These are phyloP conservation scores for Mycena floridula DNA, from an alignment of 768 basidiomycete genomes.

Conservation along the genomic window DNA sequence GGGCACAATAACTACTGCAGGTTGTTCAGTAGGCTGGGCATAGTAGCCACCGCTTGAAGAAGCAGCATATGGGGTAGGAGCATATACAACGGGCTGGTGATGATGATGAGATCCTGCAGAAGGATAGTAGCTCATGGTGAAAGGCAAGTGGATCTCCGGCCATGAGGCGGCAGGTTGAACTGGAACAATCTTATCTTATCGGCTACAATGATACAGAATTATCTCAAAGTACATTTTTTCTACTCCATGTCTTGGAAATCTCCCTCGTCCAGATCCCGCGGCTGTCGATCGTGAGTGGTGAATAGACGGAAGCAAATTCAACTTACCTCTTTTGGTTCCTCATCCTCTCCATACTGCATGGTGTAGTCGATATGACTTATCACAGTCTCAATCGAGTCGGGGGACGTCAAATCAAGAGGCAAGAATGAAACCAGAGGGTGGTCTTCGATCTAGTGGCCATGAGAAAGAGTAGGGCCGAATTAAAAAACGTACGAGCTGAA, in stretches of 20 bases:
- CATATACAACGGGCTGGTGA: slow-evolving; percentile 7
- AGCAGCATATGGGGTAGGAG: slow-evolving; percentile 6
- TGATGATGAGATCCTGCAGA: slow-evolving; percentile 12
- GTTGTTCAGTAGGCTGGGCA: too few species aligned
- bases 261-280: slow-evolving; percentile 89
- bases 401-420: slow-evolving; percentile 84
- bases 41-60: slow-evolving; percentile 13
- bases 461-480: slow-evolving; percentile 1
- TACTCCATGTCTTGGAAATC: slow-evolving; percentile 78
- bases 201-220: not conserved
- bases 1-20: too few species aligned
- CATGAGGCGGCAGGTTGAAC: too few species aligned
- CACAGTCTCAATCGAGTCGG: slow-evolving; percentile 85
- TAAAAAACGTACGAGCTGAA: slow-evolving; percentile 67
- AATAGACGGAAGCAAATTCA: too few species aligned
- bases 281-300: too few species aligned
- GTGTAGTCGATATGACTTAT: slow-evolving; percentile 96
- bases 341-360: slow-evolving; percentile 98
- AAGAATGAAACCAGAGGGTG: slow-evolving; percentile 97
- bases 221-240: not conserved
- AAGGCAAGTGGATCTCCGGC: not conserved
- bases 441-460: slow-evolving; percentile 77
- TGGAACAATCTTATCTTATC: not conserved
- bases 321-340: slow-evolving; percentile 89
- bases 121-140: slow-evolving; percentile 16